Evolutionary conservation across 2,329 filamentous ascomycete species (phyloP), one percentile per base, ranked within the genome.

Genomic region (Ophioceras dolichostomum): DNA sequence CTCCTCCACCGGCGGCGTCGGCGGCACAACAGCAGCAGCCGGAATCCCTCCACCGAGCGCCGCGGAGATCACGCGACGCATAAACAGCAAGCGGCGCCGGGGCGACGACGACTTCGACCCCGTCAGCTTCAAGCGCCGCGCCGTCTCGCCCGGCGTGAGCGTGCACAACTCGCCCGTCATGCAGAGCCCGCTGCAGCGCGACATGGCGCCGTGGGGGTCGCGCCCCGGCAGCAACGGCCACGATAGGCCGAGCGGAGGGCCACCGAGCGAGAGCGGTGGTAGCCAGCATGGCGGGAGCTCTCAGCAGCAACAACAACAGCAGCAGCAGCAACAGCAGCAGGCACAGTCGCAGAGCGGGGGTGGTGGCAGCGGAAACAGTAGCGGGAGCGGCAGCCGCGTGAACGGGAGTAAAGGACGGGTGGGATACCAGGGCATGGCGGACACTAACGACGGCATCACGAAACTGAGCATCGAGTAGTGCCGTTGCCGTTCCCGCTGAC

Each of bases 381-480:
- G 46, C 44, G 58, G 65, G 42, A 67, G 67, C 28, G 61, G 65
- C 7, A 70, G 68, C 39, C 66, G 71, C 10, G 56, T 64, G 47
- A 63, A 67, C 46, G 49, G 64, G 36, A 62, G 68, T 47, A 72
- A 69, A 54, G 79, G 66, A 44, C 59, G 84, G 24, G 68, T 94
- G 12, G 86, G 86, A 8, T 70, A 93, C 47, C 88, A 95, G 59
- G 86, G 88, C 1, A 95, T 96, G 88, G 82, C 76, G 14, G 89
- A 95, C 58, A 89, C 89, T n/a, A 86, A 86, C 54, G 89, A 95
- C 56, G 84, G 87, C 2, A 68, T 95, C 45, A 94, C 94, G 81
- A 87, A 89, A 50, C 91, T 96, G 83, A 94, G 84, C 57, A 94
- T 95, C 51, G 88, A 95, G 57, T 94, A 63, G 42, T 4, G 24